Evolutionary conservation across 805 yeast genomes (phyloP).

Genomic region (Lipomyces japonicus): DNA sequence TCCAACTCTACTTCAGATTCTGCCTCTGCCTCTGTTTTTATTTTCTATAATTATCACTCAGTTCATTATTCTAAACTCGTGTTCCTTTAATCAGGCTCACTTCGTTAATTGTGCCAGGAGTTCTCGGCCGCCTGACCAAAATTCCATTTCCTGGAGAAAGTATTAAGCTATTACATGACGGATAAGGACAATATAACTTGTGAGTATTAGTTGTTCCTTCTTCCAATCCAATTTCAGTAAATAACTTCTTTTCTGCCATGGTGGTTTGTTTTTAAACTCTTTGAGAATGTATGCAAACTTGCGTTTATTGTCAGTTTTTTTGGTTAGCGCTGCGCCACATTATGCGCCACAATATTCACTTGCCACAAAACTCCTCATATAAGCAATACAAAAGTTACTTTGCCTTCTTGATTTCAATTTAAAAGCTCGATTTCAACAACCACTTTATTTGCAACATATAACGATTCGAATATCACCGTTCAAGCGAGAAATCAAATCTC

Average conservation of each 20-base stretch:
- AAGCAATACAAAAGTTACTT: not conserved
- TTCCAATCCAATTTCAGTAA: not conserved
- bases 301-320: too few species aligned
- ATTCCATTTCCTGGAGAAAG: constrained; percentile 20
- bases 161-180: constrained; percentile 16
- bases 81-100: not conserved
- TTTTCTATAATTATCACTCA: not conserved
- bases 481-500: too few species aligned
- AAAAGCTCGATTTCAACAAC: not conserved
- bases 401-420: not conserved
- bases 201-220: constrained; percentile 7
- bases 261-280: not conserved
- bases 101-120: constrained; percentile 6
- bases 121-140: constrained; percentile 3
- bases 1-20: constrained; percentile 2
- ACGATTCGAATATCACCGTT: too few species aligned
- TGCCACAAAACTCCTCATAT: not conserved
- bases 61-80: not conserved
- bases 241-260: not conserved
- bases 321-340: too few species aligned
- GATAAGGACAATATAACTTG: constrained; percentile 19
- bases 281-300: not conserved
- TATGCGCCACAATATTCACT: too few species aligned
- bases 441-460: not conserved
- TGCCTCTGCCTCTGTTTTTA: not conserved